Evolutionary conservation across 176 grass and related monocot species (phyloP).

Genomic region (Dendrocalamus sinicus): DNA sequence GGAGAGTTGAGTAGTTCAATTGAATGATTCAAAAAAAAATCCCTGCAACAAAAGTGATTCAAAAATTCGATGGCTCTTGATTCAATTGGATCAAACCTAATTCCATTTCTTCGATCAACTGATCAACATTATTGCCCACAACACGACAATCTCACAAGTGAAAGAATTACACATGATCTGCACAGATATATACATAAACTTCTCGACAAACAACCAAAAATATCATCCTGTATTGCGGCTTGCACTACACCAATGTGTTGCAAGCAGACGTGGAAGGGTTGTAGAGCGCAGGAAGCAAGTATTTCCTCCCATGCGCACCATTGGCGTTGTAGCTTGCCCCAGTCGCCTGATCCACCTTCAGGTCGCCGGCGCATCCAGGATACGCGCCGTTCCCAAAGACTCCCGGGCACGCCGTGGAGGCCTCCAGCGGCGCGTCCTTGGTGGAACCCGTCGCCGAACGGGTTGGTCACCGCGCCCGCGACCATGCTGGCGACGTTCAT

Average conservation of each 20-base stretch:
- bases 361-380: slow-evolving; percentile 67
- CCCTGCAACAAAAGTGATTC: no score
- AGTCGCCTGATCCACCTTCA: slow-evolving; percentile 50
- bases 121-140: not conserved
- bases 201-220: no score
- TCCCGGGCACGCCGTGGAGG: slow-evolving; percentile 59
- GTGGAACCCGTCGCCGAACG: slow-evolving; percentile 71
- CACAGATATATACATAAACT: slow-evolving; percentile 19
- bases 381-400: slow-evolving; percentile 64
- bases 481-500: slow-evolving; percentile 73
- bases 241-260: slow-evolving; percentile 56
- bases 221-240: not conserved
- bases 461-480: slow-evolving; percentile 69
- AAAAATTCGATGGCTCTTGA: no score
- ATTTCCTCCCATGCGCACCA: slow-evolving; percentile 63
- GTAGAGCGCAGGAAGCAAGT: slow-evolving; percentile 71
- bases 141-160: not conserved
- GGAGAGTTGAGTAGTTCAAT: not conserved
- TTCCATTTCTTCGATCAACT: not conserved
- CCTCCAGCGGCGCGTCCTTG: slow-evolving; percentile 73
- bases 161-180: slow-evolving; percentile 41
- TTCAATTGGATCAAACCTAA: not conserved
- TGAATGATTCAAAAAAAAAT: not conserved
- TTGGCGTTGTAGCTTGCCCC: slow-evolving; percentile 78
- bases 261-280: slow-evolving; percentile 58